phyloP scores from a whole-genome alignment of 371 early-diverging fungal genomes.

The Amoeboaphelidium occidentale region DNA sequence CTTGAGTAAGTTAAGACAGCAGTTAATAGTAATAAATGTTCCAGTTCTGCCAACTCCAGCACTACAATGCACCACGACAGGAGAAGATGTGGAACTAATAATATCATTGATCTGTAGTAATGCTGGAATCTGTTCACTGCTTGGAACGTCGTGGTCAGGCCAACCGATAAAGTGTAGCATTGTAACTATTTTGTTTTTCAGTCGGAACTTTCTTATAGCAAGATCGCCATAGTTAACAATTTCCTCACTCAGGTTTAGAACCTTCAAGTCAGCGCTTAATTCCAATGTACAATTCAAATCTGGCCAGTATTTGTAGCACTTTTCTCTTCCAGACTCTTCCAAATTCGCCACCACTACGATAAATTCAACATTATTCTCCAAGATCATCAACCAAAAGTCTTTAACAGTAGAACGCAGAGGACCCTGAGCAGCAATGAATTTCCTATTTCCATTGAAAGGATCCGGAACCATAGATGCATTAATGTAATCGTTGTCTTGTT shows the following conservation, averaged over 20 bases:
- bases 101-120: not conserved
- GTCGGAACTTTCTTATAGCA: no score
- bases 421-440: conserved; percentile 67
- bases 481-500: conserved; percentile 37
- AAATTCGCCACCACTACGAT: conserved; percentile 74
- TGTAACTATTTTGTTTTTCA: conserved; percentile 21
- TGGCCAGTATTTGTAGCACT: conserved; percentile 62
- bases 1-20: no score
- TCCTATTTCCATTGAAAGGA: conserved; percentile 11
- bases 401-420: conserved; percentile 50
- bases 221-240: no score
- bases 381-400: conserved; percentile 75
- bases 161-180: conserved; percentile 68
- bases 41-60: conserved; percentile 97
- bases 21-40: conserved; percentile 64
- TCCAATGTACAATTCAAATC: conserved; percentile 4
- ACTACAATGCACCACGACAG: conserved; percentile 77
- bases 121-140: no score
- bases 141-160: conserved; percentile 67
- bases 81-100: conserved; percentile 19
- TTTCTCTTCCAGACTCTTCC: conserved; percentile 42
- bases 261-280: conserved; percentile 2
- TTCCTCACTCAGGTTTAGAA: no score
- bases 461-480: conserved; percentile 30
- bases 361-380: conserved; percentile 46